phyloP scores from a whole-genome alignment of 495 filamentous ascomycete species.

The Penicillium pancosmium region DNA sequence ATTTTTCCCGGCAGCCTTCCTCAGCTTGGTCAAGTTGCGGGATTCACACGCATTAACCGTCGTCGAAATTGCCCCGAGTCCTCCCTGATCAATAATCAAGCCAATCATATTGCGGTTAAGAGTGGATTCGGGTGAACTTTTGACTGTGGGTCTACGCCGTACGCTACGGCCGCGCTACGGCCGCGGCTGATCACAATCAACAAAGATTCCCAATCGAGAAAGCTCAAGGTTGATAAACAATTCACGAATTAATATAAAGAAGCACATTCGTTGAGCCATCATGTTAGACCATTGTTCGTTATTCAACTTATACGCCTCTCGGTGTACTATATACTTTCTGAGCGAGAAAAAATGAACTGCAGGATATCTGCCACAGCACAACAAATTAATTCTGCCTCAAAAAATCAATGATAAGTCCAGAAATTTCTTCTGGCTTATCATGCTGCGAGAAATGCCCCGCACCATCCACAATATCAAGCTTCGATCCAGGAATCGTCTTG shows the following conservation, averaged over 20 bases:
- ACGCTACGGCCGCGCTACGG: neutral
- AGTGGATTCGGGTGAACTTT: neutral
- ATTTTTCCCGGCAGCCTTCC: neutral
- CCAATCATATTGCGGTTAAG: slow-evolving; percentile 2
- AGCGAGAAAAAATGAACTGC: neutral
- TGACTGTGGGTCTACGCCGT: neutral
- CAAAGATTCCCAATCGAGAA: neutral
- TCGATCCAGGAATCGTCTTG: slow-evolving; percentile 13
- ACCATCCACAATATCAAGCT: slow-evolving; percentile 11
- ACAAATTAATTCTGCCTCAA: neutral
- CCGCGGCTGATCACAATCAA: neutral
- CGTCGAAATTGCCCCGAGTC: slow-evolving; percentile 2
- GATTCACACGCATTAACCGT: neutral
- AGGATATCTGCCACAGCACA: neutral
- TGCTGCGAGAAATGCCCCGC: slow-evolving; percentile 19
- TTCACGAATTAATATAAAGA: no score
- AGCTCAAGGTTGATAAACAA: neutral
- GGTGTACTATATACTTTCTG: no score
- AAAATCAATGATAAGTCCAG: neutral
- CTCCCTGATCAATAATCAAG: slow-evolving; percentile 10
- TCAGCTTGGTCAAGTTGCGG: neutral
- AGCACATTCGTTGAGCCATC: no score
- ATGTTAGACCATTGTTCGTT: no score
- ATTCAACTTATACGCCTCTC: no score
- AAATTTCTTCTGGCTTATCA: slow-evolving; percentile 16